Evolutionary conservation across 2,329 filamentous ascomycete species (phyloP).

Genomic region (Mollisia scopiformis): DNA sequence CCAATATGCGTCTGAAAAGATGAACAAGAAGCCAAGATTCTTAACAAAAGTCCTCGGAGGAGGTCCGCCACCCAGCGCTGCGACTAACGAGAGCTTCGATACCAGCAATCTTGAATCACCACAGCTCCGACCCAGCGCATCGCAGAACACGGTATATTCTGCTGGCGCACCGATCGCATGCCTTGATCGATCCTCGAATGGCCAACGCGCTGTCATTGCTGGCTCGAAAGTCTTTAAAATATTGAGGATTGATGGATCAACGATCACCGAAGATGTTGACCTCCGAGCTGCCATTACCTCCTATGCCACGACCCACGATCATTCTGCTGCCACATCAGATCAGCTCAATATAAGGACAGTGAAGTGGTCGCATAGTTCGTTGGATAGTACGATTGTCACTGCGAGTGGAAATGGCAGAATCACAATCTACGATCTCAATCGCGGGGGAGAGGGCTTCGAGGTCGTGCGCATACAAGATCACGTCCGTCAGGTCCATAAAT

Average conservation of each 20-base stretch:
- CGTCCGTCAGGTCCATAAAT: conserved; percentile 63
- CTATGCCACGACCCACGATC: conserved; percentile 47
- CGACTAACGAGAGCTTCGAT: conserved; percentile 26
- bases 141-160: conserved; percentile 57
- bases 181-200: conserved; percentile 61
- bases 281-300: conserved; percentile 58
- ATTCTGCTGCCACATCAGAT: conserved; percentile 46
- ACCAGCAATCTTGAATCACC: conserved; percentile 26
- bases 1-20: conserved; percentile 22
- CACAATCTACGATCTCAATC: conserved; percentile 63
- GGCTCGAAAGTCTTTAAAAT: conserved; percentile 66
- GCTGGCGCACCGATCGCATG: conserved; percentile 57
- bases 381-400: conserved; percentile 59
- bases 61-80: conserved; percentile 23
- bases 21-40: conserved; percentile 36
- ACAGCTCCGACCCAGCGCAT: conserved; percentile 40
- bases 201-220: conserved; percentile 57
- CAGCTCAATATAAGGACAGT: conserved; percentile 67
- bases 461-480: conserved; percentile 64
- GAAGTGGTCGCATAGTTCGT: conserved; percentile 54
- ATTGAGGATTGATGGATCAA: conserved; percentile 50
- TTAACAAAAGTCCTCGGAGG: conserved; percentile 36
- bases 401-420: conserved; percentile 67
- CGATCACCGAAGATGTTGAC: conserved; percentile 59
- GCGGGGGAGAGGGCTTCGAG: conserved; percentile 46